Evolutionary conservation across 805 yeast genomes (phyloP), one percentile per base, ranked within the genome.

Genomic region (Candida coleopterorum): DNA sequence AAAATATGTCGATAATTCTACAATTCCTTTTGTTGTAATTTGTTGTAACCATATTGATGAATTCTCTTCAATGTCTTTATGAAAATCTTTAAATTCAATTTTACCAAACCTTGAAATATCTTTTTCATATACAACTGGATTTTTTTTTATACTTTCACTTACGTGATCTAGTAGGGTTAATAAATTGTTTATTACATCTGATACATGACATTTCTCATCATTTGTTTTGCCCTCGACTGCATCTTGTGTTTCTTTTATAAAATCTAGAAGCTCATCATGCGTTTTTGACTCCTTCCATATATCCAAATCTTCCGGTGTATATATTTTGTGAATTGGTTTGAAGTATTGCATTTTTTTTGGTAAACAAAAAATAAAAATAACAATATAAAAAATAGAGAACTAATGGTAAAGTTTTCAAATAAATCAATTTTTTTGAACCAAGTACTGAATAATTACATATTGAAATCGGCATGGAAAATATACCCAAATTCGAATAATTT

Each of bases 41-140:
- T 50, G 8, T 39, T 22, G 20, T 11, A 56, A 32, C 25, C 50
- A 29, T 2, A 26, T 27, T 5, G 32, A 29, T 1, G 49, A 26
- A 24, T 47, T 47, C 5, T 33, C 34, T 2, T 55, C 48, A 9
- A 89, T 46, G 4, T 75, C 80, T 53, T 87, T 93, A 55, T 82
- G 87, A 50, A 89, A 86, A 38, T 78, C 88, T 30, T 82, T 67
- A 58, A 90, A 93, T 56, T 93, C 97, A 8, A 78, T 68, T 54
- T 93, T 93, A 6, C 98, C 98, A 56, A 93, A 93, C 39, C 98
- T 68, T 7, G 95, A 81, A 1, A 67, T 56, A 3, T 71, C 68
- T 20, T 77, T 75, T 35, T 84, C 85, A 28, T 74, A 62, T 0
- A 65, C 56, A 0, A 94, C 88, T 0, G 97, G 96, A 53, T 81